These are phyloP conservation scores for Pleurotus tuoliensis DNA, from an alignment of 768 basidiomycete species.

Conservation along the genomic window DNA sequence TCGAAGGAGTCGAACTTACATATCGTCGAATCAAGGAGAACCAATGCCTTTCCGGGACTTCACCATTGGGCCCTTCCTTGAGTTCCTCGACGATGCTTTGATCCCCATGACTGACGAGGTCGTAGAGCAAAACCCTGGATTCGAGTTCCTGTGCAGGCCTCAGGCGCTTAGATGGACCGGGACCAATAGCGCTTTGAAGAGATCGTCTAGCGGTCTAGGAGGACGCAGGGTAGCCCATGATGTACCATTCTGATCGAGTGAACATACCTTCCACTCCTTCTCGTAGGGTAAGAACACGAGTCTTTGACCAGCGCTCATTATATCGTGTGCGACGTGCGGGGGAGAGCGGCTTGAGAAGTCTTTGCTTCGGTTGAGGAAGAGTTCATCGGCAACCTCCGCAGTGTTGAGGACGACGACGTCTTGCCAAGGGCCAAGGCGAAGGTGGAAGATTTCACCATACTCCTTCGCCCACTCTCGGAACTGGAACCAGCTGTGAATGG, in stretches of 20 bases:
- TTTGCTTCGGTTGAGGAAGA: constrained; percentile 21
- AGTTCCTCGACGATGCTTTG: constrained; percentile 14
- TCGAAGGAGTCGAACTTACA: constrained; percentile 12
- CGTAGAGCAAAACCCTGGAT: constrained; percentile 20
- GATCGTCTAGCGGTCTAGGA: constrained; percentile 18
- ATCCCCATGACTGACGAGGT: constrained; percentile 17
- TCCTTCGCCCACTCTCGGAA: constrained; percentile 23
- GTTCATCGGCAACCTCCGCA: constrained; percentile 19
- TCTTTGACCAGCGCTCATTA: constrained; percentile 25
- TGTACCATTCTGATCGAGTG: background rate
- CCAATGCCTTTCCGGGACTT: constrained; percentile 24
- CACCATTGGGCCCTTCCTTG: constrained; percentile 14
- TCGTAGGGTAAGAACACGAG: constrained; percentile 23
- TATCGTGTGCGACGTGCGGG: constrained; percentile 27
- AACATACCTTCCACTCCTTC: constrained; percentile 23
- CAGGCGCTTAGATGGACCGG: constrained; percentile 20
- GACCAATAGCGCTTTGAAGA: constrained; percentile 20
- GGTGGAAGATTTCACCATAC: constrained; percentile 24
- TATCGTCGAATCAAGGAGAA: constrained; percentile 24
- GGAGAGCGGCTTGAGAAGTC: constrained; percentile 22
- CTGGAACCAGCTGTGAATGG: constrained; percentile 7
- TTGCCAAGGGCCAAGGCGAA: constrained; percentile 20
- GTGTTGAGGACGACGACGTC: constrained; percentile 23
- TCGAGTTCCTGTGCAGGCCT: constrained; percentile 21
- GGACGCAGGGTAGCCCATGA: background rate